Conservation (phyloP, 345 rosid species). For the Syzygium jambos region DNA sequence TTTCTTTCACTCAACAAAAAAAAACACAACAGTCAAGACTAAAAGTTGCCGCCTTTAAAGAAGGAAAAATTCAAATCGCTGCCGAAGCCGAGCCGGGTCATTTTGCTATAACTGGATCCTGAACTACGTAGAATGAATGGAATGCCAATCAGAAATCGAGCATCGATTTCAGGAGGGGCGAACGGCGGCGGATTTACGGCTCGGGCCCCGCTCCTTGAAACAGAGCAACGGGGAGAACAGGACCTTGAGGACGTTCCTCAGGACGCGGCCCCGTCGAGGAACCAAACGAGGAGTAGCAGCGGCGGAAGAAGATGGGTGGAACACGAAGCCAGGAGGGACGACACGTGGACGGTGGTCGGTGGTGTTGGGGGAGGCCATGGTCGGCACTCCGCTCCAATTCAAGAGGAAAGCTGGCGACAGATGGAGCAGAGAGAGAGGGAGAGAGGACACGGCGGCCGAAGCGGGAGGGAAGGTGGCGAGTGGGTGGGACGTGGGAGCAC, state of each 20-base stretch:
- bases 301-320: not conserved
- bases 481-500: not conserved
- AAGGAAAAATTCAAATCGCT: not conserved
- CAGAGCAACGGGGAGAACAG: conserved; percentile 12
- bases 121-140: not conserved
- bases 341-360: not conserved
- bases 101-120: not conserved
- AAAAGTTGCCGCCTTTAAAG: not conserved
- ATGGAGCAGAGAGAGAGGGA: not conserved
- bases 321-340: not conserved
- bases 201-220: not conserved
- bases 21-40: not conserved
- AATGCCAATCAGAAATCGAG: not conserved
- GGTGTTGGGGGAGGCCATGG: not conserved
- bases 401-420: not conserved
- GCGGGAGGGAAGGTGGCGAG: not conserved
- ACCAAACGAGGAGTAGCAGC: conserved; percentile 13
- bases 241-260: conserved; percentile 16
- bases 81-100: not conserved
- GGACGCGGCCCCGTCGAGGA: conserved; percentile 41
- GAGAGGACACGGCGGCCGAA: not conserved
- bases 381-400: not conserved
- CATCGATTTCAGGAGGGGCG: not conserved
- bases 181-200: not conserved
- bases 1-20: not conserved